These are phyloP conservation scores for Mariannaea elegans DNA, from an alignment of 2,329 filamentous ascomycete species.

Conservation along the genomic window DNA sequence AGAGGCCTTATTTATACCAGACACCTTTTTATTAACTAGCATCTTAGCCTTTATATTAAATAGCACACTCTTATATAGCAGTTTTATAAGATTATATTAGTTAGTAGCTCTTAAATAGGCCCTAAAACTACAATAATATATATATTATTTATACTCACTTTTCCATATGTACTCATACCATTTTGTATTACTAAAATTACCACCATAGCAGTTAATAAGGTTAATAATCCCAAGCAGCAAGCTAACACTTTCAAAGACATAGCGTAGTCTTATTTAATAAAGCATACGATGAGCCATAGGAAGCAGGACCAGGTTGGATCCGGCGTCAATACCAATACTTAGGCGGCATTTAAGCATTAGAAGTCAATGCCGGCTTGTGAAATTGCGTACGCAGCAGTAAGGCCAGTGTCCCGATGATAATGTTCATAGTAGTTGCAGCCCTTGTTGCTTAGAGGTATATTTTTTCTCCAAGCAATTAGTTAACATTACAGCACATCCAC, in stretches of 20 bases:
- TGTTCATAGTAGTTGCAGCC: too few species aligned
- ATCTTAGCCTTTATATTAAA: constrained; percentile 4
- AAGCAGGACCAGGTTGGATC: constrained; percentile 22
- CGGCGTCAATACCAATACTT: constrained; percentile 28
- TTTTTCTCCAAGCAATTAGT: too few species aligned
- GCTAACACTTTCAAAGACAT: neutral
- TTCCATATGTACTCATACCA: constrained; percentile 6
- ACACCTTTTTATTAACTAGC: constrained; percentile 21
- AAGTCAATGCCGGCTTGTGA: constrained; percentile 41
- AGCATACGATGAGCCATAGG: constrained; percentile 10
- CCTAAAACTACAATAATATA: neutral
- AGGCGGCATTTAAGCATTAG: constrained; percentile 41
- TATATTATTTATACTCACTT: too few species aligned
- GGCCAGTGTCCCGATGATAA: too few species aligned
- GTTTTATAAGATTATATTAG: neutral
- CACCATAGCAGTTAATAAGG: neutral
- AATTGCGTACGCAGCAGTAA: constrained; percentile 43
- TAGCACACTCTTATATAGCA: constrained; percentile 6
- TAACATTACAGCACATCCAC: too few species aligned
- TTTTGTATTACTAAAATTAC: neutral
- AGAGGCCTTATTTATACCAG: constrained; percentile 15
- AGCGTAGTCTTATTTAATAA: constrained; percentile 7
- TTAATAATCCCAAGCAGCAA: neutral
- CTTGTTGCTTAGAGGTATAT: too few species aligned
- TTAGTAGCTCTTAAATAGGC: constrained; percentile 5